Evolutionary conservation across 2,329 filamentous ascomycete genomes (phyloP).

Genomic region (Alternaria triticimaculans): DNA sequence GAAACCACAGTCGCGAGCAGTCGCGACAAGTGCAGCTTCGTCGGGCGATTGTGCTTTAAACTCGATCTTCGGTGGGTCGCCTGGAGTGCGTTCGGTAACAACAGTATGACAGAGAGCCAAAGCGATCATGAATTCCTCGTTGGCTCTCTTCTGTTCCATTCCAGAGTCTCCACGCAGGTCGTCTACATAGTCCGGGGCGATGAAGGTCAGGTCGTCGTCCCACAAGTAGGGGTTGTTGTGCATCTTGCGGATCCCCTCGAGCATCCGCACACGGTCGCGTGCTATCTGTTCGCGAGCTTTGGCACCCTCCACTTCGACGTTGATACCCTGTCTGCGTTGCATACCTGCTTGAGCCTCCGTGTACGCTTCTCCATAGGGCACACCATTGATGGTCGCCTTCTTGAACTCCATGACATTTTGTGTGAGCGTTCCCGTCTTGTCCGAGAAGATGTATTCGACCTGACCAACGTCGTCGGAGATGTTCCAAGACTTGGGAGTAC

Average conservation of each 20-base stretch:
- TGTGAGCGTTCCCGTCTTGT: slow-evolving; percentile 89
- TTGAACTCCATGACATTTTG: slow-evolving; percentile 99
- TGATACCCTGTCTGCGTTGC: slow-evolving; percentile 87
- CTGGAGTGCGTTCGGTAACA: slow-evolving; percentile 85
- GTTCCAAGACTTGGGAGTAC: slow-evolving; percentile 98
- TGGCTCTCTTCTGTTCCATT: slow-evolving; percentile 75
- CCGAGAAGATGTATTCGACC: slow-evolving; percentile 98
- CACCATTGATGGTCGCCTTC: slow-evolving; percentile 95
- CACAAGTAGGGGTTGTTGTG: slow-evolving; percentile 91
- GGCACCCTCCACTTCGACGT: slow-evolving; percentile 80
- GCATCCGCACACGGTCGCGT: slow-evolving; percentile 73
- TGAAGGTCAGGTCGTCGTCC: slow-evolving; percentile 88
- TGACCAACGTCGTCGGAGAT: slow-evolving; percentile 98
- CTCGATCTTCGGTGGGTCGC: slow-evolving; percentile 87
- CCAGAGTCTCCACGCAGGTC: slow-evolving; percentile 83
- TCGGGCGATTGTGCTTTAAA: slow-evolving; percentile 99
- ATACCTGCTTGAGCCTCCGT: slow-evolving; percentile 96
- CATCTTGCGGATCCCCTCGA: slow-evolving; percentile 74
- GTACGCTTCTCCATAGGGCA: slow-evolving; percentile 95
- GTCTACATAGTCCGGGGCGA: slow-evolving; percentile 86
- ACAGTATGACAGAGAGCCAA: slow-evolving; percentile 97
- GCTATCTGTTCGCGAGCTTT: slow-evolving; percentile 80
- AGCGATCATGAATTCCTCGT: slow-evolving; percentile 90
- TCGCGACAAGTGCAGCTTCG: slow-evolving; percentile 91
- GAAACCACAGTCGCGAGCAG: slow-evolving; percentile 93